Conservation (phyloP, 2,329 filamentous ascomycete species). For the Pseudopithomyces chartarum region DNA sequence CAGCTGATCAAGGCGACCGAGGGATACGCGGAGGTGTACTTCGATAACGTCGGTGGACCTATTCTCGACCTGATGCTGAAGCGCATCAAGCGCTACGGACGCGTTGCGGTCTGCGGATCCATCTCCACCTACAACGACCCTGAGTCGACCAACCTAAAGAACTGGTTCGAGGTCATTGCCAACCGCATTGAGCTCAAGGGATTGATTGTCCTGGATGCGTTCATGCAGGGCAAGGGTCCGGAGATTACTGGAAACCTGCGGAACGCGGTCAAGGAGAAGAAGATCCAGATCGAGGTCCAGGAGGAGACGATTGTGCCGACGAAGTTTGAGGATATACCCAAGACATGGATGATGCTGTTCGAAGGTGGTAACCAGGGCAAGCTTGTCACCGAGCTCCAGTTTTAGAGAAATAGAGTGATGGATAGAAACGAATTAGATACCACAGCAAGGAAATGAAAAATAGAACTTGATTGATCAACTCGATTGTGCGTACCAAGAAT, state of each 20-base stretch:
- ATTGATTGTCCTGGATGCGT: constrained; percentile 51
- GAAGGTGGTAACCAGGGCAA: constrained; percentile 55
- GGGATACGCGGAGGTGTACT: constrained; percentile 58
- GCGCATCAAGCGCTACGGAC: constrained; percentile 48
- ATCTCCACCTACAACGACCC: constrained; percentile 50
- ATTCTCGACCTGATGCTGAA: constrained; percentile 54
- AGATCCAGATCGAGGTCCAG: constrained; percentile 51
- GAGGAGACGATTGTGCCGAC: constrained; percentile 55
- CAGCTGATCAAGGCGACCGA: constrained; percentile 55
- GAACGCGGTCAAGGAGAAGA: constrained; percentile 48
- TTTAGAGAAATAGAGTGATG: background rate
- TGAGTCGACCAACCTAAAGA: constrained; percentile 41
- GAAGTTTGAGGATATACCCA: constrained; percentile 55
- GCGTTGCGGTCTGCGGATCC: constrained; percentile 51
- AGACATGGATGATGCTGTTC: constrained; percentile 56
- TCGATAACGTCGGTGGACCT: constrained; percentile 57
- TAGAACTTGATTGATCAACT: too few relatives aligned
- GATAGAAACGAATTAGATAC: background rate
- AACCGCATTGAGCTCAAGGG: constrained; percentile 52
- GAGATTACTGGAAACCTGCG: constrained; percentile 31
- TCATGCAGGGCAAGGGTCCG: constrained; percentile 30
- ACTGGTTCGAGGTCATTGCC: constrained; percentile 50
- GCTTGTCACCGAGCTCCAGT: constrained; percentile 47
- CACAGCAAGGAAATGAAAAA: too few relatives aligned
- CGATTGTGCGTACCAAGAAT: too few relatives aligned